Conservation (phyloP, 768 basidiomycete genomes). For the Lentinus tigrinus region DNA sequence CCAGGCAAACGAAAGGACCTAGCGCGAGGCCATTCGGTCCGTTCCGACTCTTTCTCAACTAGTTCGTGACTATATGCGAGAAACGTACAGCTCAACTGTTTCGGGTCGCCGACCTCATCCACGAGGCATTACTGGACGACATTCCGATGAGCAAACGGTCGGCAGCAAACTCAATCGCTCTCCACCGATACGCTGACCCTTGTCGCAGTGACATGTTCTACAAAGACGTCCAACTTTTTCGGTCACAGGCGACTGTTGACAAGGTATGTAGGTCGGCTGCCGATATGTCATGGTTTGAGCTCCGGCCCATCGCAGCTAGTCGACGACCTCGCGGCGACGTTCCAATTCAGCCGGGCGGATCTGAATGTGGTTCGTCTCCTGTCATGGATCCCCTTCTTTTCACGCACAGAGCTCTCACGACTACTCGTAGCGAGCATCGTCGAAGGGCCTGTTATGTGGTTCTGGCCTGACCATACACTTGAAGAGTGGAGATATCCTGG, state of each 20-base stretch:
- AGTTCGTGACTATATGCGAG: not conserved
- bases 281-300: not conserved
- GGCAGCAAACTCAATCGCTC: not conserved
- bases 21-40: constrained; percentile 45
- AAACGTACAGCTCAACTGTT: constrained; percentile 60
- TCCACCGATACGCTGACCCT: not conserved
- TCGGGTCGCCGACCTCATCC: constrained; percentile 62
- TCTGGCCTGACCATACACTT: constrained; percentile 59
- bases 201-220: constrained; percentile 82
- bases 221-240: constrained; percentile 78
- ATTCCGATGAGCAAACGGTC: constrained; percentile 38
- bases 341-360: constrained; percentile 68
- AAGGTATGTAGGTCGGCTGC: constrained; percentile 40
- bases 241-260: constrained; percentile 76
- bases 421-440: constrained; percentile 73
- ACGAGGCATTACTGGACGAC: constrained; percentile 57
- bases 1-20: constrained; percentile 32
- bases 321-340: constrained; percentile 86
- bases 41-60: not conserved
- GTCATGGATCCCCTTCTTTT: not conserved
- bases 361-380: constrained; percentile 66
- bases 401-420: not conserved
- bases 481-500: constrained; percentile 49
- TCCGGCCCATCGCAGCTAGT: constrained; percentile 55
- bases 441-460: constrained; percentile 86